These are phyloP conservation scores for Penicillium hordei DNA, from an alignment of 2,329 filamentous ascomycete species.

Conservation along the genomic window DNA sequence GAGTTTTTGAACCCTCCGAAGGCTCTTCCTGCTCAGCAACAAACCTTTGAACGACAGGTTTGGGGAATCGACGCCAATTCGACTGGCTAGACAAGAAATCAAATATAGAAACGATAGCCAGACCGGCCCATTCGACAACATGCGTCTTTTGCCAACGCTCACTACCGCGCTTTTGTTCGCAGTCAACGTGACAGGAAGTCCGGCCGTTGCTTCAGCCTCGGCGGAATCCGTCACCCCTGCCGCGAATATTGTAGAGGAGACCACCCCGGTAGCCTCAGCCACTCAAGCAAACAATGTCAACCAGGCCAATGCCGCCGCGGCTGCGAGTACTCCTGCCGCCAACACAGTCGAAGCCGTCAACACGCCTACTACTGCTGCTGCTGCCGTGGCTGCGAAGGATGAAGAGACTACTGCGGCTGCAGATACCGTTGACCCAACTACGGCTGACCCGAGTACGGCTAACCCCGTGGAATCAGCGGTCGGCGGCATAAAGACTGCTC, in stretches of 20 bases:
- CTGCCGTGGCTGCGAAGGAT: conserved; percentile 6
- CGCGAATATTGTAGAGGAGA: neutral
- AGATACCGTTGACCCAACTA: neutral
- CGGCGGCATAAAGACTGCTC: conserved; percentile 3
- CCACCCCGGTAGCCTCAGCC: neutral
- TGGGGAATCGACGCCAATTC: conserved; percentile 9
- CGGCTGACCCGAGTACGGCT: conserved; percentile 3
- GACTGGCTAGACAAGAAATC: conserved; percentile 2
- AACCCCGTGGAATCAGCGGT: conserved; percentile 6
- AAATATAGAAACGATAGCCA: neutral
- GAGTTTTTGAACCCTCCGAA: conserved; percentile 1
- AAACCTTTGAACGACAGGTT: conserved; percentile 12
- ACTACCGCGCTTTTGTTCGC: conserved; percentile 23
- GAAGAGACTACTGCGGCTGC: conserved; percentile 4
- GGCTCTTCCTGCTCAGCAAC: conserved; percentile 9
- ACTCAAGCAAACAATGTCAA: conserved; percentile 11
- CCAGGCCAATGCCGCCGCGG: conserved; percentile 4
- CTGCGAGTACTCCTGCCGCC: neutral
- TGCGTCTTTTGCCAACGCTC: conserved; percentile 27
- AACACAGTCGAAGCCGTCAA: no score
- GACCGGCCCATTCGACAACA: conserved; percentile 10
- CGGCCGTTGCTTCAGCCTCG: conserved; percentile 14
- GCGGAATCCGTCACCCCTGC: conserved; percentile 6
- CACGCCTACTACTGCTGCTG: neutral
- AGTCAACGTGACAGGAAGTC: conserved; percentile 21